Evolutionary conservation across 1,284 basidiomycete species (phyloP), one percentile per base, ranked within the genome.

Genomic region (Microbotryum silenes-acaulis): DNA sequence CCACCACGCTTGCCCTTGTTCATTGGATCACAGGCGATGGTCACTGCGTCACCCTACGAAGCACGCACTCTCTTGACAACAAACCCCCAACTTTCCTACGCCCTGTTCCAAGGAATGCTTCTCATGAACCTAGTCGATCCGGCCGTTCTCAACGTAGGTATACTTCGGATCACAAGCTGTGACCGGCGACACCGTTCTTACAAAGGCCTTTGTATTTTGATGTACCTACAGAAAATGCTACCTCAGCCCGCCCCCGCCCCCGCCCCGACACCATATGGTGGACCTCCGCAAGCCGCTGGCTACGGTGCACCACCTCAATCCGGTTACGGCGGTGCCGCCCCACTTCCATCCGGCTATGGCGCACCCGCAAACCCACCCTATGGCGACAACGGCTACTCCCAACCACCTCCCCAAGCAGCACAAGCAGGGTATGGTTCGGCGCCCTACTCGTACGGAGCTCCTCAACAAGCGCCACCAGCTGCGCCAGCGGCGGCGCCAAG

Each of bases 121-220:
- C 80, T 97, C 62, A 90, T 96, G 81, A 91, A 94, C 73, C 90
- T 98, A 27, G 90, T 98, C 53, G 93, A 97, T 70, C 83, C 88
- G 1, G 82, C 83, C 2, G 85, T 97, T 56, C 80, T 97, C 80
- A 85, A 72, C 83, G 85, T 70, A 72, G 37, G 37, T 42, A 3
- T 16, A 16, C 9, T 42, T 18, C 37, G 3, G 37, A 16, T 18
- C 16, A 42, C 37, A 33, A 31, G 48, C 21, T 54, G 51, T 23
- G 12, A 12, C 21, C 44, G 25, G 0, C 21, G 46, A 47, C 37
- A 21, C 48, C 23, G 46, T 54, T 8, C 50, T 46, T 20, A 48
- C 54, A 21, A 12, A 4, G 8, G 51, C 20, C 10, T 12, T 8
- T 10, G 6, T 21, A 12, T 18, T 23, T 27, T 50, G 47, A 57